Percentiles rank a stretch among this genome's conserved stretches.
These are phyloP conservation scores for Jatropha multifida DNA, from an alignment of 441 rosid species.

Conservation along the genomic window DNA sequence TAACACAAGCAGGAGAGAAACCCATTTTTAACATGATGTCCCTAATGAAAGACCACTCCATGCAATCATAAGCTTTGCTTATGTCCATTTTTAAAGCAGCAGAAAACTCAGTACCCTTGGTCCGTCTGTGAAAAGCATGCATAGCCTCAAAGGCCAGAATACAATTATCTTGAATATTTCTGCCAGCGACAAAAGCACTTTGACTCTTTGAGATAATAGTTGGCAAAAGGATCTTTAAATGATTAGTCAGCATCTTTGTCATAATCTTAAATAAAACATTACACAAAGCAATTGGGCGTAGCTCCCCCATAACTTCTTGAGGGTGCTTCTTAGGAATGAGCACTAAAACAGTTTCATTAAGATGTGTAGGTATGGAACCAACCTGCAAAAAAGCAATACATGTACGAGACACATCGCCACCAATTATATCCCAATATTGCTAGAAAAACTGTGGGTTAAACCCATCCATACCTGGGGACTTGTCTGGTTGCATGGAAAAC, in stretches of 20 bases:
- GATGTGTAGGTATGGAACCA: neutral
- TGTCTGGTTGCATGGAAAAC: neutral
- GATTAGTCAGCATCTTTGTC: neutral
- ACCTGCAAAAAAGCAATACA: neutral
- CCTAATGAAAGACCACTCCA: neutral
- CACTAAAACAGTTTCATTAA: neutral
- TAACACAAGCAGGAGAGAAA: neutral
- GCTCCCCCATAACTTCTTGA: neutral
- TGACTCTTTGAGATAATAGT: neutral
- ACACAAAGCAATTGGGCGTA: neutral
- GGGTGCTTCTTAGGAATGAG: neutral
- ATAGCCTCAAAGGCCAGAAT: neutral
- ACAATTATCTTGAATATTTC: neutral
- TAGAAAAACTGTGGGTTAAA: neutral
- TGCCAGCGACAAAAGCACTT: neutral
- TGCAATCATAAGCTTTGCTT: neutral
- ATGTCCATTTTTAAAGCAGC: neutral
- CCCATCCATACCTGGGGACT: neutral
- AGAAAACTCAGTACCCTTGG: neutral
- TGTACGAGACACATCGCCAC: neutral
- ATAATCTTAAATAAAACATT: neutral
- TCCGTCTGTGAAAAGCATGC: neutral
- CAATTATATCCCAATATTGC: neutral
- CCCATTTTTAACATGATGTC: neutral
- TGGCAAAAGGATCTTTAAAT: neutral